Percentiles rank a stretch among this genome's conserved stretches.
Evolutionary conservation across 805 yeast species (phyloP).

Genomic region (Kodamaea neixiangensis): DNA sequence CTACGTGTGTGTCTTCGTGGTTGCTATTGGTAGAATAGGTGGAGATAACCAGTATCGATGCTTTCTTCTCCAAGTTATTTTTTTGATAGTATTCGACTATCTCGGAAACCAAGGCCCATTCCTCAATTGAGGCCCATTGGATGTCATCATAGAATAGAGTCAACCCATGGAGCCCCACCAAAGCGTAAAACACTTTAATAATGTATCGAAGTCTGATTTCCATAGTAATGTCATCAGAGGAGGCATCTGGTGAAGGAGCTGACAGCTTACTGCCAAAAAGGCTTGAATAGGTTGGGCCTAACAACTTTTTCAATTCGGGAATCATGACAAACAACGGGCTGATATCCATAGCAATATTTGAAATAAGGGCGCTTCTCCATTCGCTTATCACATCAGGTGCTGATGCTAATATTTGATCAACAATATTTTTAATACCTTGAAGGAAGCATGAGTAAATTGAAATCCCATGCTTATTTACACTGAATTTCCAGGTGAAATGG

Average conservation of each 20-base stretch:
- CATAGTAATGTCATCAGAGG: slow-evolving; percentile 25
- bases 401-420: slow-evolving; percentile 44
- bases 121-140: slow-evolving; percentile 43
- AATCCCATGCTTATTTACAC: slow-evolving; percentile 25
- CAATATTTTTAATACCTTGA: slow-evolving; percentile 38
- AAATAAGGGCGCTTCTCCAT: slow-evolving; percentile 44
- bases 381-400: slow-evolving; percentile 33
- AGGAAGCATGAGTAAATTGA: slow-evolving; percentile 39
- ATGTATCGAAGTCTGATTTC: slow-evolving; percentile 45
- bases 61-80: slow-evolving; percentile 12
- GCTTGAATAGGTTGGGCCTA: slow-evolving; percentile 43
- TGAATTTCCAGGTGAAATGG: slow-evolving; percentile 34
- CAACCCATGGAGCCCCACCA: slow-evolving; percentile 44
- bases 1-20: slow-evolving; percentile 6
- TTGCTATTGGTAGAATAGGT: slow-evolving; percentile 5
- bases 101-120: slow-evolving; percentile 31
- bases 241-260: slow-evolving; percentile 7
- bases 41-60: slow-evolving; percentile 13
- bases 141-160: slow-evolving; percentile 49
- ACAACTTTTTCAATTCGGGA: slow-evolving; percentile 45
- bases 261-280: slow-evolving; percentile 5
- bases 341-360: slow-evolving; percentile 43
- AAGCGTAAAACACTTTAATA: slow-evolving; percentile 43
- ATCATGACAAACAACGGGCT: slow-evolving; percentile 40
- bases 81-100: slow-evolving; percentile 21